A percentile compares a stretch with the other conserved stretches of the same genome.
Evolutionary conservation across 805 yeast species (phyloP).

Genomic region (Teunomyces barrocoloradensis): DNA sequence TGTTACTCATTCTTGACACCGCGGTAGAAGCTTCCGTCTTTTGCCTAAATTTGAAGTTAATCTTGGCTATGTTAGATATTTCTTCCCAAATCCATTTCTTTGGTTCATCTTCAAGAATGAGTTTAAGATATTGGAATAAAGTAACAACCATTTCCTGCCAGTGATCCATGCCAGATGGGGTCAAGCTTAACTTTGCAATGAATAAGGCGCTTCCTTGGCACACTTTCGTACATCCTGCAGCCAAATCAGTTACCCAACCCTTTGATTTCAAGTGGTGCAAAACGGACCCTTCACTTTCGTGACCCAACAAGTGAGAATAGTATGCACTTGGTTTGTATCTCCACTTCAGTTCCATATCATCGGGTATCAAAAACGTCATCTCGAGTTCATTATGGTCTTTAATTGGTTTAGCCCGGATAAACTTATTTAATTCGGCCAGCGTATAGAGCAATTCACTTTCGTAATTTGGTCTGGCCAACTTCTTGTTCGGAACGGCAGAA

Average conservation of each 20-base stretch:
- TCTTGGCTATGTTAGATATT: slow-evolving; percentile 60
- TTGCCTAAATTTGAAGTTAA: slow-evolving; percentile 78
- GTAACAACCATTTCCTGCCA: slow-evolving; percentile 59
- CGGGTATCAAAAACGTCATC: slow-evolving; percentile 72
- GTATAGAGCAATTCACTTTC: slow-evolving; percentile 46
- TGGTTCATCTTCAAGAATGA: slow-evolving; percentile 57
- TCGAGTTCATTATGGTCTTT: slow-evolving; percentile 72
- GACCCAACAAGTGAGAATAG: slow-evolving; percentile 82
- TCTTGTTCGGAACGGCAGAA: slow-evolving; percentile 55
- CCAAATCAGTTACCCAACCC: slow-evolving; percentile 78
- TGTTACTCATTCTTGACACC: slow-evolving; percentile 63
- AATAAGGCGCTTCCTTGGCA: slow-evolving; percentile 69
- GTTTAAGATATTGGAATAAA: slow-evolving; percentile 69
- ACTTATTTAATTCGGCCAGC: slow-evolving; percentile 45
- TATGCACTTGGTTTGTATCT: slow-evolving; percentile 67
- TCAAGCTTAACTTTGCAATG: slow-evolving; percentile 69
- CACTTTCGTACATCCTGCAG: slow-evolving; percentile 67
- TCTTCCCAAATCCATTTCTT: slow-evolving; percentile 82
- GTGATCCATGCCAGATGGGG: slow-evolving; percentile 64
- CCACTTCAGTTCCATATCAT: slow-evolving; percentile 60
- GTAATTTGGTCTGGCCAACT: slow-evolving; percentile 45
- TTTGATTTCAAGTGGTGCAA: slow-evolving; percentile 60
- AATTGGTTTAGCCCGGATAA: slow-evolving; percentile 73
- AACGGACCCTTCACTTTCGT: slow-evolving; percentile 87
- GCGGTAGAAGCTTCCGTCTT: slow-evolving; percentile 70